Conservation (phyloP, 2,329 filamentous ascomycete species). For the Fusarium goolgardi region DNA sequence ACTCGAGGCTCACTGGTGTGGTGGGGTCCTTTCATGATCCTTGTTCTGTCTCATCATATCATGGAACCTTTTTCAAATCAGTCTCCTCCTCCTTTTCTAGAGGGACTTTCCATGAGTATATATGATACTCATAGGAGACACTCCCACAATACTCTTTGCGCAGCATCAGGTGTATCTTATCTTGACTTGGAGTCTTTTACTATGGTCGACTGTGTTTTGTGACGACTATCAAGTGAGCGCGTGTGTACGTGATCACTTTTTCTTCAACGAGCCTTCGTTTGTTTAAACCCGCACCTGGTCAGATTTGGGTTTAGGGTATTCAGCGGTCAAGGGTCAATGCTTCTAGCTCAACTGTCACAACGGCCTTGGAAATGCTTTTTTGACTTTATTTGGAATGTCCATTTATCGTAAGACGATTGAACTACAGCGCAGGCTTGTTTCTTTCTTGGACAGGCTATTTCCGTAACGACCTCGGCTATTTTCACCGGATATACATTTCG, state of each 20-base stretch:
- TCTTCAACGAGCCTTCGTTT: neutral
- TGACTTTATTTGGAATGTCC: neutral
- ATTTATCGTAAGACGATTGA: neutral
- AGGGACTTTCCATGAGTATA: neutral
- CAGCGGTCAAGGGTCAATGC: conserved; percentile 6
- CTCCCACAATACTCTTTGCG: neutral
- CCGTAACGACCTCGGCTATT: neutral
- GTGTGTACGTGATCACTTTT: neutral
- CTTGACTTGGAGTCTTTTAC: neutral
- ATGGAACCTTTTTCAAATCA: conserved; percentile 18
- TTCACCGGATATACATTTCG: neutral
- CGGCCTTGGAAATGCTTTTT: neutral
- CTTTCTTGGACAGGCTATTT: too few relatives aligned
- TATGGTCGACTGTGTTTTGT: conserved; percentile 6
- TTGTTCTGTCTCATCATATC: conserved; percentile 17
- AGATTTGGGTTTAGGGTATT: conserved; percentile 27
- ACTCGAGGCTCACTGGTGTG: conserved; percentile 26
- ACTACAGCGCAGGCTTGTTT: neutral
- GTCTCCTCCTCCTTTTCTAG: conserved; percentile 10
- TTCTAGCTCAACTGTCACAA: conserved; percentile 11
- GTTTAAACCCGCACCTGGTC: neutral
- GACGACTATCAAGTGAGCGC: neutral
- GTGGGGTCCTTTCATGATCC: conserved; percentile 16
- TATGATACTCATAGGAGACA: neutral
- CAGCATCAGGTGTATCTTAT: neutral